phyloP scores from a whole-genome alignment of 345 rosid genomes.

The Eucalyptus erythrocorys region DNA sequence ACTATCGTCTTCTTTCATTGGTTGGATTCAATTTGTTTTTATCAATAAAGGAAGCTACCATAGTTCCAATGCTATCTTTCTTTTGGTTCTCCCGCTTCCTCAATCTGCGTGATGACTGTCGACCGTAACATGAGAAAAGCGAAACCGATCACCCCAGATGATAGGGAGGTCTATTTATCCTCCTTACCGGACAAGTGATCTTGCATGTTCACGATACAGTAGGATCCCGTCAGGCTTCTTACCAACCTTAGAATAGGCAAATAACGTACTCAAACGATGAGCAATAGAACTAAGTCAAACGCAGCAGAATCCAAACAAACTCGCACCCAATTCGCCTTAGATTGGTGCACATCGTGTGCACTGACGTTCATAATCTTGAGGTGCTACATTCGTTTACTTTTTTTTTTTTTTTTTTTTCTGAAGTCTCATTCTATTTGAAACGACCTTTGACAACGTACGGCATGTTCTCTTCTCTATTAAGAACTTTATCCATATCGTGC shows the following conservation, averaged over 20 bases:
- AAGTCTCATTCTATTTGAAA: neutral
- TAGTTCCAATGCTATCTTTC: neutral
- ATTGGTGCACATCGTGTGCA: too few species aligned
- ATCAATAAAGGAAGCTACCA: neutral
- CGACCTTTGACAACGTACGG: neutral
- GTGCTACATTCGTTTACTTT: too few species aligned
- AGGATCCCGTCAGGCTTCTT: neutral
- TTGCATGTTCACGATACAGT: too few species aligned
- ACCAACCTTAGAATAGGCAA: neutral
- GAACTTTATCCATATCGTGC: neutral
- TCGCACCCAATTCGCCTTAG: too few species aligned
- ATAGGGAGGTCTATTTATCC: neutral
- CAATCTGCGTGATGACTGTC: neutral
- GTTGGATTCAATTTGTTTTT: neutral
- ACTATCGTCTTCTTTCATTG: neutral
- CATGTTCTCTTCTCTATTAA: neutral
- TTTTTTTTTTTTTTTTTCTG: too few species aligned
- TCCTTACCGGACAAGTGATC: too few species aligned
- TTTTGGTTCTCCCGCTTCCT: neutral
- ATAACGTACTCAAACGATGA: neutral
- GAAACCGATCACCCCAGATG: neutral
- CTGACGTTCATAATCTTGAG: too few species aligned
- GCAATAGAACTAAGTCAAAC: too few species aligned
- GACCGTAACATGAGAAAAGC: neutral
- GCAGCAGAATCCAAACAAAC: too few species aligned